phyloP scores from a whole-genome alignment of 2,329 filamentous ascomycete genomes.

The Venturiaceae sp. region DNA sequence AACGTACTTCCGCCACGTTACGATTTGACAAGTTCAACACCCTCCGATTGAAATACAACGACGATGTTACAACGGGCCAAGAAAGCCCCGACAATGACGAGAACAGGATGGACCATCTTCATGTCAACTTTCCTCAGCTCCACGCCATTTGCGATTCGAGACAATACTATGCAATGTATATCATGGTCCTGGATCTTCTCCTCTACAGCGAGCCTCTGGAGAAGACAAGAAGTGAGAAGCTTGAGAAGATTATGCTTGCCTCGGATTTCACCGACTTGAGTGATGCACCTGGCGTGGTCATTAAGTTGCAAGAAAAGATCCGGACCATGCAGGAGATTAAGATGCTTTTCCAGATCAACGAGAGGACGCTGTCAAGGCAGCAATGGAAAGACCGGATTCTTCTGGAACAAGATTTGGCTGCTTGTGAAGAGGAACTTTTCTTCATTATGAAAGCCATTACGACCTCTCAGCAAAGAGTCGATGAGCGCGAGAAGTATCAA shows the following conservation, averaged over 20 bases:
- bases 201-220: conserved; percentile 95
- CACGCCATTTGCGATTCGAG: conserved; percentile 93
- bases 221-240: conserved; percentile 88
- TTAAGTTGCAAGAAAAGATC: conserved; percentile 83
- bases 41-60: conserved; percentile 91
- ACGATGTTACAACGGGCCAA: conserved; percentile 68
- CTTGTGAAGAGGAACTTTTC: conserved; percentile 93
- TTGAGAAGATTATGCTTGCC: conserved; percentile 98
- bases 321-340: conserved; percentile 94
- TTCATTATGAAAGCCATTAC: conserved; percentile 99
- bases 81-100: conserved; percentile 48
- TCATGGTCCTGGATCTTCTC: conserved; percentile 91
- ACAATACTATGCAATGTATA: conserved; percentile 96
- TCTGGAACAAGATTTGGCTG: conserved; percentile 81
- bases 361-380: conserved; percentile 73
- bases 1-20: conserved; percentile 89
- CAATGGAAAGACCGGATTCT: conserved; percentile 85
- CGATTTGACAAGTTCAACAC: conserved; percentile 98
- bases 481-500: conserved; percentile 51
- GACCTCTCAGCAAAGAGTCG: conserved; percentile 78
- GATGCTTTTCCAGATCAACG: conserved; percentile 86
- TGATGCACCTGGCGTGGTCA: conserved; percentile 87
- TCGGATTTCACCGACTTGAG: conserved; percentile 97
- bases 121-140: conserved; percentile 91
- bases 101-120: conserved; percentile 87